Base-by-base conservation (phyloP, 108 stramenopile species). In the Discostella stelligeroides region DNA sequence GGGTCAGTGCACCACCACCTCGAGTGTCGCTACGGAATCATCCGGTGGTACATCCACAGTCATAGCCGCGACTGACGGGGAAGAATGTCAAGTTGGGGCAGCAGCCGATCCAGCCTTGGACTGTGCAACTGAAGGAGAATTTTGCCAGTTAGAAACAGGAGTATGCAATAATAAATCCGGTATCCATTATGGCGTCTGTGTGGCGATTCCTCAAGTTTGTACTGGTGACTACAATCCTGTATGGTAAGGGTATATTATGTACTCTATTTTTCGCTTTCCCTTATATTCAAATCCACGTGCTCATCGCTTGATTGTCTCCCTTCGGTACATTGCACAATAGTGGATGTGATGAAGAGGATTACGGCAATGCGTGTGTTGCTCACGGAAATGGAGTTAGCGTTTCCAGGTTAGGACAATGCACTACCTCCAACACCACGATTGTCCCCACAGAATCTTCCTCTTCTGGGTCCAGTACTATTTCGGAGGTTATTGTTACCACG, bases 101-200 rank as follows among this genome's bases (percentile, higher is more conserved):
- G 34, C 43, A 11, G 43, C 43, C 43, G 9, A 45, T n/a, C 43
- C 43, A 2, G 43, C 13, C 43, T n/a, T 29, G 25, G 28, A 14
- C 29, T 55, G 54, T 8, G 7, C 14, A 55, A 55, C 25, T 8
- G 14, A 27, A 3, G 54, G 54, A 1, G 28, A 55, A 11, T 55
- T 55, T 15, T 55, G 54, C 28, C 54, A 55, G 54, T 55, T 55
- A 28, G 28, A 27, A 2, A 55, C 25, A 28, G 54, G 29, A 29
- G 25, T 55, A 29, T 29, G 54, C 54, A 55, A 55, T 15, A 30
- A 29, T 15, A 55, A 55, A 27, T 27, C 54, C 5, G 28, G 54
- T 8, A 55, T 55, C 29, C 29, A 55, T 30, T 15, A 20, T 7
- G 54, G 54, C 13, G 27, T 55, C 24, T 55, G 54, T 29, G 29